Conservation (phyloP, 202 grass and related monocot genomes). For the Elaeis oleifera region DNA sequence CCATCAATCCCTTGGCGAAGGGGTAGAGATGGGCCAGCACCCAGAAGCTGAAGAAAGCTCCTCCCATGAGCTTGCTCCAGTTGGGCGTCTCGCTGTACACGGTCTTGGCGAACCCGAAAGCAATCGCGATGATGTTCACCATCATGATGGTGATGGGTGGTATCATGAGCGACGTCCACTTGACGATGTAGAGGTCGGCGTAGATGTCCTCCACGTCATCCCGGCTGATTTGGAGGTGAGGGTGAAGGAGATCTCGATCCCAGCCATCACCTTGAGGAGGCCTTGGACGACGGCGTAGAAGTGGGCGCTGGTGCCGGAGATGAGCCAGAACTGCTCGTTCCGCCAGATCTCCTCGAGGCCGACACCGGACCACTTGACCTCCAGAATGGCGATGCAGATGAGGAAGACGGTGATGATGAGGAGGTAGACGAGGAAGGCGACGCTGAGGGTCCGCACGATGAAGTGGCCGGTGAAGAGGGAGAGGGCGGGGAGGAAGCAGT, state of each 20-base stretch:
- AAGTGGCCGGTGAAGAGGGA: constrained; percentile 95
- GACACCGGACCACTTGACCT: constrained; percentile 95
- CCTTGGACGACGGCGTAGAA: constrained; percentile 80
- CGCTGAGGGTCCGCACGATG: constrained; percentile 79
- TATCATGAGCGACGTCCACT: constrained; percentile 89
- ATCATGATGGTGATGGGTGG: constrained; percentile 92
- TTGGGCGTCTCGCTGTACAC: constrained; percentile 78
- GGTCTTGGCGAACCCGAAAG: constrained; percentile 81
- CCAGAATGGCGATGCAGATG: constrained; percentile 64
- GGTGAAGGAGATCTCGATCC: constrained; percentile 98
- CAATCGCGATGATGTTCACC: constrained; percentile 95
- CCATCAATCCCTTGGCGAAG: constrained; percentile 92
- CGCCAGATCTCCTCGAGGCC: constrained; percentile 88
- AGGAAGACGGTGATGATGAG: constrained; percentile 83
- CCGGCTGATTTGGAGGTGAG: constrained; percentile 70
- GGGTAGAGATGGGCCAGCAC: constrained; percentile 87
- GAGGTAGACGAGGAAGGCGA: constrained; percentile 80
- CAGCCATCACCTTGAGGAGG: constrained; percentile 83
- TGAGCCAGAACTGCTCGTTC: constrained; percentile 89
- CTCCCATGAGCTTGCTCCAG: constrained; percentile 93
- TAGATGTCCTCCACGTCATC: constrained; percentile 89
- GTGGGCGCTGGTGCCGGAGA: constrained; percentile 68
- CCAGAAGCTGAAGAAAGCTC: constrained; percentile 95
- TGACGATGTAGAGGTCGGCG: constrained; percentile 82
- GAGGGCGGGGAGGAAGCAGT: constrained; percentile 97